Conservation (phyloP, 352 stramenopile species). For the Aphanomyces euteiches region DNA sequence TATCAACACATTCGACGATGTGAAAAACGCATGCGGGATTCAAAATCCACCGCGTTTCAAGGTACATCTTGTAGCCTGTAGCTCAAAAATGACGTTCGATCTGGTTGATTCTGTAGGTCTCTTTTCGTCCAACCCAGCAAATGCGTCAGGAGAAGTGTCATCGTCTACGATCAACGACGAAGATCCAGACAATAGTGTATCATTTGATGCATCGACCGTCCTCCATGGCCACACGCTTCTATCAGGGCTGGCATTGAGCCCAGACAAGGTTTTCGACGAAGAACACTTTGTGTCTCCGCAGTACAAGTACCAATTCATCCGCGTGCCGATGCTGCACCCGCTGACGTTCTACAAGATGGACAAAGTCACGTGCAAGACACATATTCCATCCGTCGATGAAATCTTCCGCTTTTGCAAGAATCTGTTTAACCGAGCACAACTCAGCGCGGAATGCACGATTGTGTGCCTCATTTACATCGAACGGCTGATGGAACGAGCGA, state of each 20-base stretch:
- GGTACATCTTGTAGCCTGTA: constrained; percentile 1
- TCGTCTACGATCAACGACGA: not conserved
- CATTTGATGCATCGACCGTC: constrained; percentile 28
- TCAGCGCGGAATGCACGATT: constrained; percentile 98
- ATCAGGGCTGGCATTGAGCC: constrained; percentile 47
- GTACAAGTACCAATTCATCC: constrained; percentile 85
- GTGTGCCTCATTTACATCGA: constrained; percentile 99
- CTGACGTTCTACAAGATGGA: constrained; percentile 79
- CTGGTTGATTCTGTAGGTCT: constrained; percentile 11
- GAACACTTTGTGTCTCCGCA: constrained; percentile 86
- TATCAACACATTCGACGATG: constrained; percentile 87
- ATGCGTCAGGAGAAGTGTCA: not conserved
- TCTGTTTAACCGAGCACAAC: constrained; percentile 95
- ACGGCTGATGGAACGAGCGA: constrained; percentile 95
- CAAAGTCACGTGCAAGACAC: constrained; percentile 74
- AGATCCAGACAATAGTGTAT: not conserved
- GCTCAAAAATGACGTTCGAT: not conserved
- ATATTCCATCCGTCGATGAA: constrained; percentile 87
- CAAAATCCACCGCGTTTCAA: not conserved
- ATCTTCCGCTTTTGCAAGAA: constrained; percentile 91
- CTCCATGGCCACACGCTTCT: constrained; percentile 3
- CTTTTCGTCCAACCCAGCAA: not conserved
- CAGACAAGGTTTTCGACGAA: constrained; percentile 83
- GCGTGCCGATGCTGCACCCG: constrained; percentile 63
- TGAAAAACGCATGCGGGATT: constrained; percentile 71